These are phyloP conservation scores for Neltuma alba DNA, from an alignment of 306 rosid species.

Conservation along the genomic window DNA sequence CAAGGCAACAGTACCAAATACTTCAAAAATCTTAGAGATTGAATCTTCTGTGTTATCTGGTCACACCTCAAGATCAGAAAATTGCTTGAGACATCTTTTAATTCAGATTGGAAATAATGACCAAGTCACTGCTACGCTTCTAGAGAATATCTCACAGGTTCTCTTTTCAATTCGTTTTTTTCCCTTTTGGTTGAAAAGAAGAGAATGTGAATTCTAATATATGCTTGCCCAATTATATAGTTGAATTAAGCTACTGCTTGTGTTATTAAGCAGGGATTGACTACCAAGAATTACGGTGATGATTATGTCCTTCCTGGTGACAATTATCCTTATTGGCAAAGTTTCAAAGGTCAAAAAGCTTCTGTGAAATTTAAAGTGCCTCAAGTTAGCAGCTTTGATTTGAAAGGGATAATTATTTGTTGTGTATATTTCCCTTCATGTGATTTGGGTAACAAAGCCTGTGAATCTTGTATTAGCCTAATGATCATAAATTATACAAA, in stretches of 20 bases:
- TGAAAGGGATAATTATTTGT: not conserved
- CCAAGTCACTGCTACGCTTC: not conserved
- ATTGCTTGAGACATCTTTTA: not conserved
- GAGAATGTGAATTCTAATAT: not conserved
- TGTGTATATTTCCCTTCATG: not conserved
- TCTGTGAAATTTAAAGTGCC: not conserved
- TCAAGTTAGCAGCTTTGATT: not conserved
- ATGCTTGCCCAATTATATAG: not conserved
- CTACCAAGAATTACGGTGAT: not conserved
- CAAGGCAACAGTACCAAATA: not conserved
- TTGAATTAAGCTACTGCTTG: not conserved
- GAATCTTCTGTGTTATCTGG: not conserved
- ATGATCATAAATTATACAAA: not conserved
- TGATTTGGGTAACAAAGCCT: not conserved
- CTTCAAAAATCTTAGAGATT: not conserved
- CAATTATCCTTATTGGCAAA: not conserved
- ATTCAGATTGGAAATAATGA: not conserved
- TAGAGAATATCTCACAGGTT: not conserved
- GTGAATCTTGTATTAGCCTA: not conserved
- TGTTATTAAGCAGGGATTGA: not conserved
- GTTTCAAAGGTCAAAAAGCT: not conserved
- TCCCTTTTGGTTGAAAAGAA: not conserved
- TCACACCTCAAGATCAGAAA: not conserved
- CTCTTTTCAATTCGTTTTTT: too few relatives aligned
- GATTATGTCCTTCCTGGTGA: not conserved